Percentiles rank a stretch among this genome's conserved stretches.
Evolutionary conservation across 805 yeast species (phyloP).

Genomic region (Myxozyma neglecta): DNA sequence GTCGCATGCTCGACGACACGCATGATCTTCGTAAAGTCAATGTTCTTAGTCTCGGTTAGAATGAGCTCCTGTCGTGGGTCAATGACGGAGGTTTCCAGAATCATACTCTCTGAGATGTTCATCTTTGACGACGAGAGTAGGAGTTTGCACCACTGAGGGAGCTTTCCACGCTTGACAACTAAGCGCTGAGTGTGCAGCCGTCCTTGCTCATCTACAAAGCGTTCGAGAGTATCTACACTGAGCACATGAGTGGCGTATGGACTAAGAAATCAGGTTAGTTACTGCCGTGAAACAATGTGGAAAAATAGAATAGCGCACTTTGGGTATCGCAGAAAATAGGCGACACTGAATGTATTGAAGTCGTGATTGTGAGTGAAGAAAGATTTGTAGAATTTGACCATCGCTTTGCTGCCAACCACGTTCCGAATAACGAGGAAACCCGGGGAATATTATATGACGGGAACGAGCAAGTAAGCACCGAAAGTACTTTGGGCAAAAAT

Average conservation of each 20-base stretch:
- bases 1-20: conserved; percentile 74
- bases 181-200: conserved; percentile 69
- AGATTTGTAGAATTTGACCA: conserved; percentile 30
- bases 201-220: conserved; percentile 60
- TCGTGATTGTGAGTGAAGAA: conserved; percentile 29
- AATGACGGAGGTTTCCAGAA: conserved; percentile 73
- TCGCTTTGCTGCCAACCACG: not conserved
- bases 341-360: conserved; percentile 26
- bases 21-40: conserved; percentile 78
- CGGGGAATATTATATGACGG: not conserved
- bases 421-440: not conserved
- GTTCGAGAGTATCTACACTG: conserved; percentile 73
- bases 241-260: conserved; percentile 86
- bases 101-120: conserved; percentile 69
- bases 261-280: conserved; percentile 39
- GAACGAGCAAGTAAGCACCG: not conserved
- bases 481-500: not conserved
- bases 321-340: conserved; percentile 30
- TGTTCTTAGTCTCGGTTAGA: conserved; percentile 72
- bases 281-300: not conserved
- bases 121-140: conserved; percentile 52
- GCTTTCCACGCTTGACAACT: conserved; percentile 72
- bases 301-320: conserved; percentile 17
- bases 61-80: conserved; percentile 59
- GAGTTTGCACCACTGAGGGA: conserved; percentile 78